Conservation (phyloP, 2,329 filamentous ascomycete species). For the Alternaria burnsii region DNA sequence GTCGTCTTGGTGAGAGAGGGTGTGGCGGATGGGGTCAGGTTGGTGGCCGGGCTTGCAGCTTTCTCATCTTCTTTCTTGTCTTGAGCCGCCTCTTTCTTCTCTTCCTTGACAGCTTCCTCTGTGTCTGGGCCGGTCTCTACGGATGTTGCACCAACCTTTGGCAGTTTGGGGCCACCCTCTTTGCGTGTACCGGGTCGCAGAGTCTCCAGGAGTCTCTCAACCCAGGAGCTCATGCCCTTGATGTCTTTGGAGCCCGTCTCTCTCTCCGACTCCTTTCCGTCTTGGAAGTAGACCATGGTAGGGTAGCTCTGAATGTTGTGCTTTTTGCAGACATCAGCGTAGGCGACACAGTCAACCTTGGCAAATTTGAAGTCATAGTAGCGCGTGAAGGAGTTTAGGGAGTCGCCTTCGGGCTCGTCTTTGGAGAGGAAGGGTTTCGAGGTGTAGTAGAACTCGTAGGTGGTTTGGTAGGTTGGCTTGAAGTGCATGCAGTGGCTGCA, state of each 20-base stretch:
- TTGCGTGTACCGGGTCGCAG: slow-evolving; percentile 84
- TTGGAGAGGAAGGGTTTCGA: slow-evolving; percentile 71
- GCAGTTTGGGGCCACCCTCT: slow-evolving; percentile 70
- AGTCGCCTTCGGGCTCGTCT: slow-evolving; percentile 57
- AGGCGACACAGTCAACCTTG: slow-evolving; percentile 83
- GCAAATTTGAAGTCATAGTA: slow-evolving; percentile 93
- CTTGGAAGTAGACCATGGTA: slow-evolving; percentile 79
- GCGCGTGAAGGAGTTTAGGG: slow-evolving; percentile 74
- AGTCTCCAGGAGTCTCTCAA: slow-evolving; percentile 80
- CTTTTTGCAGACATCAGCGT: slow-evolving; percentile 76
- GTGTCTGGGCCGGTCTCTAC: slow-evolving; percentile 55
- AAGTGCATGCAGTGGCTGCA: slow-evolving; percentile 78
- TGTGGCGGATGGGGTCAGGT: slow-evolving; percentile 13
- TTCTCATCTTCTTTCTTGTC: slow-evolving; percentile 21
- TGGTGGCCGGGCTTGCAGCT: slow-evolving; percentile 4
- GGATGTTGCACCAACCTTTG: slow-evolving; percentile 70
- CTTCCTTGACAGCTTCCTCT: slow-evolving; percentile 48
- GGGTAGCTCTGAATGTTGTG: slow-evolving; percentile 76
- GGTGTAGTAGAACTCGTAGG: slow-evolving; percentile 96
- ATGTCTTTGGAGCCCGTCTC: slow-evolving; percentile 75
- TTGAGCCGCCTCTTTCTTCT: slow-evolving; percentile 32
- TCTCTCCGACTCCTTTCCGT: slow-evolving; percentile 72
- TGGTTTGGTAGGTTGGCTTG: slow-evolving; percentile 86
- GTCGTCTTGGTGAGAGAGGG: slow-evolving; percentile 37
- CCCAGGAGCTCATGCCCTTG: slow-evolving; percentile 69